Percentiles rank a stretch among this genome's conserved stretches.
Evolutionary conservation across 2,329 filamentous ascomycete genomes (phyloP).

Genomic region (Xylaria sp.): DNA sequence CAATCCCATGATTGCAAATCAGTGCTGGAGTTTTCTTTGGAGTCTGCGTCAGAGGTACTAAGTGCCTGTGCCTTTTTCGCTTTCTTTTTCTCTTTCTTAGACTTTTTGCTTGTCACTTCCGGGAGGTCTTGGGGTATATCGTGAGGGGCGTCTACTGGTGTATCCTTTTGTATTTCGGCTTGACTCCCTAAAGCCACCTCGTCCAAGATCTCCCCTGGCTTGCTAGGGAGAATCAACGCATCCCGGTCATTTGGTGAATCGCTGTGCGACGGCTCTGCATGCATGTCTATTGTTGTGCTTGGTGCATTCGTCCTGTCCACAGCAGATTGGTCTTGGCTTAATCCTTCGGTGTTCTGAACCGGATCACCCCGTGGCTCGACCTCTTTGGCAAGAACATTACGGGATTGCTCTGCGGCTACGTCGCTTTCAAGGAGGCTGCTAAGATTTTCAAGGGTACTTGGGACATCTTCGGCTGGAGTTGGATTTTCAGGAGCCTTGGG

Average conservation of each 20-base stretch:
- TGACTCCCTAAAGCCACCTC: slow-evolving; percentile 4
- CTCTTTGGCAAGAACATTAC: slow-evolving; percentile 1
- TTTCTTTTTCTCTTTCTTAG: slow-evolving; percentile 50
- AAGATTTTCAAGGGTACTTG: background rate
- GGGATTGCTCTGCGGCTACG: background rate
- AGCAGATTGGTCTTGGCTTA: background rate
- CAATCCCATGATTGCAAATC: slow-evolving; percentile 38
- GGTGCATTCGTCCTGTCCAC: background rate
- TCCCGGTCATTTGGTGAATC: slow-evolving; percentile 2
- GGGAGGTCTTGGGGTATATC: slow-evolving; percentile 36
- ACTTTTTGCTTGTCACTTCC: slow-evolving; percentile 46
- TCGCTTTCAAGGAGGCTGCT: background rate
- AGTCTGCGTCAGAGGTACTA: slow-evolving; percentile 25
- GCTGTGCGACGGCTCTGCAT: background rate
- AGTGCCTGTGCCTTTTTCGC: slow-evolving; percentile 25
- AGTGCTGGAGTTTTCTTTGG: slow-evolving; percentile 10
- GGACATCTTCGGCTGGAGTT: background rate
- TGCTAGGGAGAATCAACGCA: slow-evolving; percentile 20
- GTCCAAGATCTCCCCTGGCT: slow-evolving; percentile 7
- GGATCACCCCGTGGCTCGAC: slow-evolving; percentile 1
- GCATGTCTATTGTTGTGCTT: background rate
- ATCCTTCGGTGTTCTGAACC: slow-evolving; percentile 8
- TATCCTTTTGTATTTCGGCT: slow-evolving; percentile 2
- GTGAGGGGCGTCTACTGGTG: slow-evolving; percentile 10
- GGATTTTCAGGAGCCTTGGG: slow-evolving; percentile 2